These are phyloP conservation scores for Lupinus albus DNA, from an alignment of 306 rosid species.

Conservation along the genomic window DNA sequence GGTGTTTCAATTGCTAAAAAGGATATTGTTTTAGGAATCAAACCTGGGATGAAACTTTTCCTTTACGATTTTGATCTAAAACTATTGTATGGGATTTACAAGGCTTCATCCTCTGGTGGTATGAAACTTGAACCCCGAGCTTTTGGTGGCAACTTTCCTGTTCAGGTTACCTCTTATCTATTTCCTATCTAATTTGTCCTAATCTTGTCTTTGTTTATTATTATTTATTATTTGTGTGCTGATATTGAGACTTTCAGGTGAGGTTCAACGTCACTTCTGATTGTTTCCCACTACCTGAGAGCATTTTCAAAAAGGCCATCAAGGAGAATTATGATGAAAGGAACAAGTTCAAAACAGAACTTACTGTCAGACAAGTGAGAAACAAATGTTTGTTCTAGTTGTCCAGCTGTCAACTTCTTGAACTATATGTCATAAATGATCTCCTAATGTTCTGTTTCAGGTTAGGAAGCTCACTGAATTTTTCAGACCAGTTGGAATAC, in stretches of 20 bases:
- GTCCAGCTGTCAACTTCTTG: constrained; percentile 22
- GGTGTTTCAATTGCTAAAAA: constrained; percentile 68
- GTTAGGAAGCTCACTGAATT: constrained; percentile 78
- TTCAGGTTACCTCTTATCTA: constrained; percentile 59
- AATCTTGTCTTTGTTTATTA: constrained; percentile 26
- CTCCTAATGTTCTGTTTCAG: constrained; percentile 50
- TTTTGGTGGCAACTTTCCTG: constrained; percentile 81
- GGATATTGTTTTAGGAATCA: constrained; percentile 62
- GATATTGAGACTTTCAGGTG: constrained; percentile 61
- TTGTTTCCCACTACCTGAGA: constrained; percentile 79
- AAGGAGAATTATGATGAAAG: constrained; percentile 69
- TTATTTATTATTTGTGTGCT: constrained; percentile 26
- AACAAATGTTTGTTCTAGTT: constrained; percentile 11
- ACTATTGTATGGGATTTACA: constrained; percentile 76
- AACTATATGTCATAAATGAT: constrained; percentile 26
- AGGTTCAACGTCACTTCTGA: constrained; percentile 67
- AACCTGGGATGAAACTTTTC: constrained; percentile 75
- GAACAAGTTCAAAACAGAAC: constrained; percentile 79
- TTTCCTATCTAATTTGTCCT: constrained; percentile 6
- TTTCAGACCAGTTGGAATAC: constrained; percentile 63
- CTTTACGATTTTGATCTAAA: constrained; percentile 87
- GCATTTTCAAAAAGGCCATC: constrained; percentile 79
- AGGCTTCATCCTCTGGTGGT: constrained; percentile 84
- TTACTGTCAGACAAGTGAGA: constrained; percentile 74
- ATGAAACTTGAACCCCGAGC: constrained; percentile 83